Conservation (phyloP, 1,139 yeast species). For the Magnusiomyces paraingens region DNA sequence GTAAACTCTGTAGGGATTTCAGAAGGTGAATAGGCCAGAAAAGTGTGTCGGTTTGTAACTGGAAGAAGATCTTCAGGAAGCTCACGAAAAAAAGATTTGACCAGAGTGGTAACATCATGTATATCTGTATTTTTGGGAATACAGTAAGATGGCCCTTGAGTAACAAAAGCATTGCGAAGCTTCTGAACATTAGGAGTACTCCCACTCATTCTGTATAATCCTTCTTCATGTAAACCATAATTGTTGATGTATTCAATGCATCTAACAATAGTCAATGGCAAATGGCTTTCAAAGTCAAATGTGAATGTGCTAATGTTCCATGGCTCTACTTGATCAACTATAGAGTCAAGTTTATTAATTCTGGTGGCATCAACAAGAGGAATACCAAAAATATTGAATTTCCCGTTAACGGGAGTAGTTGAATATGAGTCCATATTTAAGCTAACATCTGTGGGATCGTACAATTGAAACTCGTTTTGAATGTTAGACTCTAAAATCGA, state of each 20-base stretch:
- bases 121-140: conserved; percentile 62
- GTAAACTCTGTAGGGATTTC: conserved; percentile 6
- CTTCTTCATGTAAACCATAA: conserved; percentile 67
- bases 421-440: no score
- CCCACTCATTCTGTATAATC: conserved; percentile 76
- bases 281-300: conserved; percentile 15
- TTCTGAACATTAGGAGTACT: conserved; percentile 60
- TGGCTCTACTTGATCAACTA: conserved; percentile 14
- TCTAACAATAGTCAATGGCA: conserved; percentile 24
- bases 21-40: conserved; percentile 14
- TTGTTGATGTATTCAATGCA: conserved; percentile 22
- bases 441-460: no score
- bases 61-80: conserved; percentile 67
- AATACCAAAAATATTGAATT: conserved; percentile 26
- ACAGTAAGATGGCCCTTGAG: conserved; percentile 53
- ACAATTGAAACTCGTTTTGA: no score
- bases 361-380: conserved; percentile 24
- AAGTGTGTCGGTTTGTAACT: conserved; percentile 16
- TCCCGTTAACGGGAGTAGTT: background rate
- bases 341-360: conserved; percentile 15
- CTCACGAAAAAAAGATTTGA: conserved; percentile 70
- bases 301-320: conserved; percentile 10
- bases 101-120: conserved; percentile 78
- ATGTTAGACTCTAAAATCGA: no score
- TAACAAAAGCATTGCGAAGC: conserved; percentile 58